Percentiles rank a stretch among this genome's conserved stretches.
Conservation (phyloP, 768 basidiomycete genomes). For the Auriculariales sp. region DNA sequence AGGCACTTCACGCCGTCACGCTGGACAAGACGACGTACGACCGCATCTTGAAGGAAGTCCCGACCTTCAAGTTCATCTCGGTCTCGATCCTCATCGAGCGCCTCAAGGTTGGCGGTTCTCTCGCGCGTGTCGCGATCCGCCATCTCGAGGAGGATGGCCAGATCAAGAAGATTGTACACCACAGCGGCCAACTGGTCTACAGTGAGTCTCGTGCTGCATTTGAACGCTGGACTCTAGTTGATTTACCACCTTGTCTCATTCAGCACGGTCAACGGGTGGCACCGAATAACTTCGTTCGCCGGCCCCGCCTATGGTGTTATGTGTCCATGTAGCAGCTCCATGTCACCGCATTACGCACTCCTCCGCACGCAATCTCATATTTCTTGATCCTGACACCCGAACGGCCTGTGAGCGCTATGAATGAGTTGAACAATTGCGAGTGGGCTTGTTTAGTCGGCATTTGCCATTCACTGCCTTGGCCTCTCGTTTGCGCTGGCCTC, state of each 20-base stretch:
- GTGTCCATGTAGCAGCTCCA: too few species aligned
- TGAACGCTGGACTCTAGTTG: background rate
- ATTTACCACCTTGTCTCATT: background rate
- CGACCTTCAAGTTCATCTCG: conserved; percentile 97
- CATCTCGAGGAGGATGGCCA: conserved; percentile 87
- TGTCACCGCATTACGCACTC: background rate
- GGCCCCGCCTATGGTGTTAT: background rate
- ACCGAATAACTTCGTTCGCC: background rate
- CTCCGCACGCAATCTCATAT: background rate
- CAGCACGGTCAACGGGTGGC: background rate
- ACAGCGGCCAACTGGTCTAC: conserved; percentile 89
- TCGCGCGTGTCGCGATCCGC: conserved; percentile 81
- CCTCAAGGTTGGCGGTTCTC: conserved; percentile 88
- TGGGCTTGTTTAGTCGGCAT: too few species aligned
- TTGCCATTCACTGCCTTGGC: too few species aligned
- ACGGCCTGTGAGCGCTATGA: background rate
- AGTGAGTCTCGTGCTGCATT: conserved; percentile 48
- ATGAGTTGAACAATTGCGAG: background rate
- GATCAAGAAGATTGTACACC: conserved; percentile 95
- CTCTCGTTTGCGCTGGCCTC: too few species aligned
- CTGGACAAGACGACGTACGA: conserved; percentile 89
- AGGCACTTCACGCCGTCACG: conserved; percentile 91
- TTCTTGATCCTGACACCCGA: background rate
- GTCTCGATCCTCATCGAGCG: conserved; percentile 97
- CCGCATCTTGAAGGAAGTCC: conserved; percentile 95